Evolutionary conservation across 2,329 filamentous ascomycete genomes (phyloP), one percentile per base, ranked within the genome.

Genomic region (Trichoderma gracile): DNA sequence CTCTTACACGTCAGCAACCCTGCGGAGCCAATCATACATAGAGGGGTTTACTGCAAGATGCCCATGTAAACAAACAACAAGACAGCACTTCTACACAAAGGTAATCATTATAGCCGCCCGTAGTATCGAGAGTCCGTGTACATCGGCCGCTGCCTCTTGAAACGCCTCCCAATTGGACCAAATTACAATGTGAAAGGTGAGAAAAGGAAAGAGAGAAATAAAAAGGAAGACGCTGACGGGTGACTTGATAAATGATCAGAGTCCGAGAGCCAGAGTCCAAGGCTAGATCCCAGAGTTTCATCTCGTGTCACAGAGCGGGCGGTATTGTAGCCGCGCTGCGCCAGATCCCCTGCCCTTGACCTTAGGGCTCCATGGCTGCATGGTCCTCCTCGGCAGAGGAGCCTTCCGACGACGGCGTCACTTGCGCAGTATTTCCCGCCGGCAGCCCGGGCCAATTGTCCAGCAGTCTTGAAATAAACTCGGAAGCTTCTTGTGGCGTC

Each of bases 91-190:
- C 59, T 62, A 62, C 59, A 62, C 33, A 38, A n/a, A n/a, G n/a
- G n/a, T 27, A 54, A 8, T 21, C 23, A 8, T 17, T 25, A 15
- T 25, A 46, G 5, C 42, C 59, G 59, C 49, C 49, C 59, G 19
- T 27, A 27, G 40, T 49, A 62, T 38, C 49, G 53, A 38, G 38
- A 27, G 3, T 19, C 59, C 27, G 8, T 62, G n/a, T 23, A 62
- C 59, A 54, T 46, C 19, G 17, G 10, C 49, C 59, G 59, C 58
- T 62, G 42, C 59, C 59, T 54, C 59, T 54, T 54, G 53, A 27
- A 54, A 62, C 59, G 59, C 49, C 59, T 38, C 59, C 47, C 33
- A 14, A 38, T 46, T 54, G 25, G 47, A 46, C 40, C 40, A 54
- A 15, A 25, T 33, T 47, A 27, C 19, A 17, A 54, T 25, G 40